A percentile compares a stretch with the other conserved stretches of the same genome.
Conservation (phyloP, 768 basidiomycete species). For the Scleroderma bovista region DNA sequence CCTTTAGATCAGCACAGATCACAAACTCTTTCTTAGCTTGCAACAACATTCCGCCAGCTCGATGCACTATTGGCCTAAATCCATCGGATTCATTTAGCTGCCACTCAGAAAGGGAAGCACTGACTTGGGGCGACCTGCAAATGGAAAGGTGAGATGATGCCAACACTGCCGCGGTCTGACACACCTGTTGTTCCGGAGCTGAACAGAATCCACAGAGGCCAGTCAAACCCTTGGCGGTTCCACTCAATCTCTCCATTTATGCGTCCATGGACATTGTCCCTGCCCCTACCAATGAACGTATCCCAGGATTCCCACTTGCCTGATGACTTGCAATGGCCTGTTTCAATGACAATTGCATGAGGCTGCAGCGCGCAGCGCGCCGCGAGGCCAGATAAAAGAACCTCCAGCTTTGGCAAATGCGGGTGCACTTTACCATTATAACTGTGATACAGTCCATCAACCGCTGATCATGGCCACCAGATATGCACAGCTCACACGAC, state of each 20-base stretch:
- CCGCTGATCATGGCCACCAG: background rate
- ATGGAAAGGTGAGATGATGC: background rate
- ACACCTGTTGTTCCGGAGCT: conserved; percentile 78
- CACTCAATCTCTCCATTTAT: conserved; percentile 58
- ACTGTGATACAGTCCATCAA: conserved; percentile 29
- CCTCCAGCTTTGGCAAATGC: conserved; percentile 58
- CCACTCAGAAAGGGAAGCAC: conserved; percentile 11
- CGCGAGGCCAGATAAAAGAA: conserved; percentile 48
- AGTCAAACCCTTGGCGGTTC: conserved; percentile 57
- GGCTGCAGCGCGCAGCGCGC: conserved; percentile 32
- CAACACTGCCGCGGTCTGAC: background rate
- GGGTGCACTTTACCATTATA: conserved; percentile 69
- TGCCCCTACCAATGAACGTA: conserved; percentile 45
- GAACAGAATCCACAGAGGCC: conserved; percentile 84
- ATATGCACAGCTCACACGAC: conserved; percentile 47
- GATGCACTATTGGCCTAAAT: conserved; percentile 68
- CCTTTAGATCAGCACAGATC: conserved; percentile 60
- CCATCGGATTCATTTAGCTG: background rate
- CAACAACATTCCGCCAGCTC: conserved; percentile 73
- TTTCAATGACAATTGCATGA: conserved; percentile 54
- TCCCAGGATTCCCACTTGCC: conserved; percentile 48
- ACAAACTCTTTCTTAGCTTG: conserved; percentile 67
- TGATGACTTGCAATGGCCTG: conserved; percentile 30
- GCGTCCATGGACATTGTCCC: conserved; percentile 42
- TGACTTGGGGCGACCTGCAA: conserved; percentile 48